Percentiles rank a stretch among this genome's conserved stretches.
Conservation (phyloP, 371 early-diverging fungal genomes). For the Rhizopus microsporus region DNA sequence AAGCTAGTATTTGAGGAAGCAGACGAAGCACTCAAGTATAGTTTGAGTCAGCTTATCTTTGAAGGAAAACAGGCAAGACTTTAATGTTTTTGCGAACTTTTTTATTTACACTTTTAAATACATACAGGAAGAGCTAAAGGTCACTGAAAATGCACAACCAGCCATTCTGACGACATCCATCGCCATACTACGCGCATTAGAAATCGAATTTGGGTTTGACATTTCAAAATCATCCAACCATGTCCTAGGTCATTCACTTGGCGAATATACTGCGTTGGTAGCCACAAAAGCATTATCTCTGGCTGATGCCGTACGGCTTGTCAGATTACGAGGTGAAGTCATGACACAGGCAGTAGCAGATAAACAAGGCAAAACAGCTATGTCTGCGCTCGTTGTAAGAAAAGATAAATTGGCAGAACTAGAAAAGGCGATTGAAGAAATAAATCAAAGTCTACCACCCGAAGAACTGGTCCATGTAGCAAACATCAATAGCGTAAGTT, state of each 20-base stretch:
- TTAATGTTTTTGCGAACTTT: neutral
- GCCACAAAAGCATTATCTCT: conserved; percentile 78
- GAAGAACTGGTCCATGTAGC: conserved; percentile 81
- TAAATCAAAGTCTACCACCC: conserved; percentile 58
- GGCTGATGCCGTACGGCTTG: conserved; percentile 81
- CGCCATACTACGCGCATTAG: conserved; percentile 85
- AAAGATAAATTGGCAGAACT: conserved; percentile 73
- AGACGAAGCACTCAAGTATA: conserved; percentile 77
- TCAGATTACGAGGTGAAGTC: conserved; percentile 80
- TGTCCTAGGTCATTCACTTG: conserved; percentile 91
- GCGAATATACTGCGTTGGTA: conserved; percentile 92
- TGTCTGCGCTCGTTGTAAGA: conserved; percentile 87
- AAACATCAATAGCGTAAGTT: conserved; percentile 82
- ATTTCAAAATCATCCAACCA: conserved; percentile 70
- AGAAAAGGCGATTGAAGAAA: conserved; percentile 64
- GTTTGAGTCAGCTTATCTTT: conserved; percentile 79
- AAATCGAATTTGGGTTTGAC: conserved; percentile 81
- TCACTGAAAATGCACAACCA: conserved; percentile 93
- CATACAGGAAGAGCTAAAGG: conserved; percentile 57
- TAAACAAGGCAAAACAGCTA: conserved; percentile 69
- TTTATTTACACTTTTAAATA: neutral
- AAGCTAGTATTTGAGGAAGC: conserved; percentile 87
- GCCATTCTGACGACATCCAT: conserved; percentile 92
- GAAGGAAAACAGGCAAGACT: conserved; percentile 71
- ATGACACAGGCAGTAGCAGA: conserved; percentile 83